Evolutionary conservation across 2,329 filamentous ascomycete species (phyloP).

Genomic region (Fusarium robinianum): DNA sequence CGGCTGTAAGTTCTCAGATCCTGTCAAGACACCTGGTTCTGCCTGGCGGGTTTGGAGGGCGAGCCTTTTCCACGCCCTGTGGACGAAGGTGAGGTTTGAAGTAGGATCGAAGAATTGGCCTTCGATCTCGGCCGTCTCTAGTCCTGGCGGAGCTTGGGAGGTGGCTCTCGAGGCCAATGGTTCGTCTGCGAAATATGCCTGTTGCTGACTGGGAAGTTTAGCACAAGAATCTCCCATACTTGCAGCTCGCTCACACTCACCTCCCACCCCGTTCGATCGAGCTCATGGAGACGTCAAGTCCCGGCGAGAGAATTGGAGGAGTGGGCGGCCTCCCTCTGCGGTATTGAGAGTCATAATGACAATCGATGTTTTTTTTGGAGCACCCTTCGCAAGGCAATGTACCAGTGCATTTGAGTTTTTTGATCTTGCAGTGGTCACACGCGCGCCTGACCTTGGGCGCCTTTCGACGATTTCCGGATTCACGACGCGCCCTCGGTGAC

Average conservation of each 20-base stretch:
- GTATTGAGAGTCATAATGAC: conserved; percentile 45
- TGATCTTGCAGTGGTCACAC: conserved; percentile 46
- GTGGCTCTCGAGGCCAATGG: conserved; percentile 2
- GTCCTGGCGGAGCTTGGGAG: conserved; percentile 37
- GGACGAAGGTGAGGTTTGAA: conserved; percentile 60
- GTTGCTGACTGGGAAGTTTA: too few species aligned
- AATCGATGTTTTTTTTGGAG: conserved; percentile 34
- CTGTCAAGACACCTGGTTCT: conserved; percentile 20
- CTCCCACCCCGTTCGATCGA: neutral
- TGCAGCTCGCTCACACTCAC: neutral
- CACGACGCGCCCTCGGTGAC: conserved; percentile 16
- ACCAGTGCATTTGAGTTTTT: conserved; percentile 45
- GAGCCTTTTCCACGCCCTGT: conserved; percentile 57
- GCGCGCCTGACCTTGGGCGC: conserved; percentile 43
- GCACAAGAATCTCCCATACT: too few species aligned
- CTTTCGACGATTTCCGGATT: conserved; percentile 26
- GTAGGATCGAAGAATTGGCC: conserved; percentile 61
- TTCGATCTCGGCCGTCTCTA: conserved; percentile 46
- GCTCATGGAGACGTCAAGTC: conserved; percentile 7
- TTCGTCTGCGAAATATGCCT: too few species aligned
- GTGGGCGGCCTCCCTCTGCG: conserved; percentile 45
- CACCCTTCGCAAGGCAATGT: conserved; percentile 44
- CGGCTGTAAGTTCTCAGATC: conserved; percentile 31
- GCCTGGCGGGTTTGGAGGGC: conserved; percentile 33
- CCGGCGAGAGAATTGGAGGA: conserved; percentile 33